phyloP scores from a whole-genome alignment of 2,329 filamentous ascomycete genomes.

The Ascosphaera pollenicola region DNA sequence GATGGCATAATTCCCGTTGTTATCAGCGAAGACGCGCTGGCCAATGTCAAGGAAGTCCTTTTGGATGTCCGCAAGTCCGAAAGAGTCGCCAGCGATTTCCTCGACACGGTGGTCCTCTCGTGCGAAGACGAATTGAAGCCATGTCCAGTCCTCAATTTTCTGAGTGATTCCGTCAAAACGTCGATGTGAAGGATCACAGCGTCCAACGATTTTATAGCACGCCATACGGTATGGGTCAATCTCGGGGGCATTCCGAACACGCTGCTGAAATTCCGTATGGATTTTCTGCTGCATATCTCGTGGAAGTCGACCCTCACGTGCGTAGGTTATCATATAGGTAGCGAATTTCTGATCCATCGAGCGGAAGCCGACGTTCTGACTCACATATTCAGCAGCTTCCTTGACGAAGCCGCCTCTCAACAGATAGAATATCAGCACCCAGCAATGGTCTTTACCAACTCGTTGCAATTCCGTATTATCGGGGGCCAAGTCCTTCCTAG shows the following conservation, averaged over 20 bases:
- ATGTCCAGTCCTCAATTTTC: constrained; percentile 43
- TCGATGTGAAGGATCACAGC: constrained; percentile 36
- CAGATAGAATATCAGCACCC: constrained; percentile 86
- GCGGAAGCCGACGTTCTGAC: constrained; percentile 58
- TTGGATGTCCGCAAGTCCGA: constrained; percentile 47
- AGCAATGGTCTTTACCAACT: constrained; percentile 64
- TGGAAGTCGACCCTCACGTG: constrained; percentile 54
- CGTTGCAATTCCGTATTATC: constrained; percentile 64
- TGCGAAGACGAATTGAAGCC: constrained; percentile 41
- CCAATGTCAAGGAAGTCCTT: constrained; percentile 72
- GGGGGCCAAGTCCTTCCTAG: constrained; percentile 62
- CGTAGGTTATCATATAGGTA: constrained; percentile 69
- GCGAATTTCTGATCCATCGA: constrained; percentile 81
- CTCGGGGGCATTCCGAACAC: constrained; percentile 61
- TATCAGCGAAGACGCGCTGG: constrained; percentile 72
- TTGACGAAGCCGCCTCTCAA: constrained; percentile 62
- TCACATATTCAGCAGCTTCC: constrained; percentile 74
- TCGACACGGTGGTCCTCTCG: constrained; percentile 38
- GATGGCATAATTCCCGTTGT: constrained; percentile 60
- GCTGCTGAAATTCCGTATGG: constrained; percentile 72
- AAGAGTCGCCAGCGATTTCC: constrained; percentile 39
- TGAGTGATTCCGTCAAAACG: constrained; percentile 35
- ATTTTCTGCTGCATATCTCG: constrained; percentile 68
- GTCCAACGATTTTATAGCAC: constrained; percentile 93
- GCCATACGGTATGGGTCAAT: constrained; percentile 92